A percentile compares a stretch with the other conserved stretches of the same genome.
Evolutionary conservation across 345 rosid species (phyloP).

Genomic region (Eucalyptus sideroxylon): DNA sequence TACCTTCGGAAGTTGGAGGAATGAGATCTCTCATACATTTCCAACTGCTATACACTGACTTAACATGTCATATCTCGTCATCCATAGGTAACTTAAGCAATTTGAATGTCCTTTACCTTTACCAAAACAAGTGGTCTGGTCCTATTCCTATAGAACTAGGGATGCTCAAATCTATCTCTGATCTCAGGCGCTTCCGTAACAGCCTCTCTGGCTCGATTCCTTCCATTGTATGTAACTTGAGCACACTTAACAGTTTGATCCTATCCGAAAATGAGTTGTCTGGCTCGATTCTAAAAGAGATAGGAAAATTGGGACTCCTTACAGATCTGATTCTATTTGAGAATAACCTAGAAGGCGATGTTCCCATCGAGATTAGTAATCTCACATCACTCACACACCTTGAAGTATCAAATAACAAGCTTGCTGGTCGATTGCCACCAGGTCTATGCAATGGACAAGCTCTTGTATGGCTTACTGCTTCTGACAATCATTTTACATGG

Average conservation of each 20-base stretch:
- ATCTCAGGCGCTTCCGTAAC: too few species aligned
- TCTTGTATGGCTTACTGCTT: background rate
- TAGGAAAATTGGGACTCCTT: background rate
- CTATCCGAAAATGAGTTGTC: too few species aligned
- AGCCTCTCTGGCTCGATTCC: too few species aligned
- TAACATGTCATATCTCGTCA: background rate
- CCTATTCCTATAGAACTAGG: background rate
- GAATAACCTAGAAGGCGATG: background rate
- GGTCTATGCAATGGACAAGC: background rate
- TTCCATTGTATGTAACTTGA: too few species aligned
- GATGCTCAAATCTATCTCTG: background rate
- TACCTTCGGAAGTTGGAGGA: background rate
- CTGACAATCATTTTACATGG: background rate
- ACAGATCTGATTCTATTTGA: too few species aligned
- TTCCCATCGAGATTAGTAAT: background rate
- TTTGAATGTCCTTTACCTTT: background rate
- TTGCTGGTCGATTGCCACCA: background rate
- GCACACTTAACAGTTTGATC: too few species aligned
- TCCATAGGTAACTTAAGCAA: background rate
- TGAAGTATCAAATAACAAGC: background rate
- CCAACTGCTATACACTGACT: background rate
- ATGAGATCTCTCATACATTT: background rate
- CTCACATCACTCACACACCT: background rate
- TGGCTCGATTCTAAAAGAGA: background rate
- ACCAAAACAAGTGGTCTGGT: background rate